Evolutionary conservation across 805 yeast genomes (phyloP).

Genomic region (Schwanniomyces polymorphus): DNA sequence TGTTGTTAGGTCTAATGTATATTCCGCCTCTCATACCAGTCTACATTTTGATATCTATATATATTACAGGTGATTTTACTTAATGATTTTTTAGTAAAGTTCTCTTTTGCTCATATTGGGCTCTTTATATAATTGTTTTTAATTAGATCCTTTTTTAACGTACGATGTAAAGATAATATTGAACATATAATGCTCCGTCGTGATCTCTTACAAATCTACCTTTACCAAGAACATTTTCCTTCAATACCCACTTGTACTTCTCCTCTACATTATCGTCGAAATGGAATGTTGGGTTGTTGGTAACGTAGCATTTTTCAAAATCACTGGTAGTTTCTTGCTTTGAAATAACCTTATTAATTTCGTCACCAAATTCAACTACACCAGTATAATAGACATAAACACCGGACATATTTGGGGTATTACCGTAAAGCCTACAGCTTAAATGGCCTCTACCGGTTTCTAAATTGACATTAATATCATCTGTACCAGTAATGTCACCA

Average conservation of each 20-base stretch:
- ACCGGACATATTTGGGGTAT: constrained; percentile 43
- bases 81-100: background rate
- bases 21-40: background rate
- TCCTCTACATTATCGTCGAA: constrained; percentile 43
- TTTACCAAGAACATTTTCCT: constrained; percentile 52
- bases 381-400: constrained; percentile 50
- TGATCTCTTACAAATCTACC: constrained; percentile 58
- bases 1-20: constrained; percentile 30
- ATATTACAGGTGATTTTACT: background rate
- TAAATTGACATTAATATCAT: constrained; percentile 43
- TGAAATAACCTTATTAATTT: constrained; percentile 31
- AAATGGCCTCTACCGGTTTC: constrained; percentile 27
- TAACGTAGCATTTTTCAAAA: constrained; percentile 51
- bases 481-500: constrained; percentile 39
- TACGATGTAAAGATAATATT: constrained; percentile 50
- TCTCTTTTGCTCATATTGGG: background rate
- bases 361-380: constrained; percentile 38
- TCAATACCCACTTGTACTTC: constrained; percentile 51
- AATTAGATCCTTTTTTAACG: background rate
- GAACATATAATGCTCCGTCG: constrained; percentile 48
- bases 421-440: constrained; percentile 52
- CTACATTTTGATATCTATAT: constrained; percentile 1
- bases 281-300: constrained; percentile 45
- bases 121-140: background rate
- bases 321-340: constrained; percentile 24